Evolutionary conservation across 192 early-diverging fungal species (phyloP).

Genomic region (Lobosporangium transversale): DNA sequence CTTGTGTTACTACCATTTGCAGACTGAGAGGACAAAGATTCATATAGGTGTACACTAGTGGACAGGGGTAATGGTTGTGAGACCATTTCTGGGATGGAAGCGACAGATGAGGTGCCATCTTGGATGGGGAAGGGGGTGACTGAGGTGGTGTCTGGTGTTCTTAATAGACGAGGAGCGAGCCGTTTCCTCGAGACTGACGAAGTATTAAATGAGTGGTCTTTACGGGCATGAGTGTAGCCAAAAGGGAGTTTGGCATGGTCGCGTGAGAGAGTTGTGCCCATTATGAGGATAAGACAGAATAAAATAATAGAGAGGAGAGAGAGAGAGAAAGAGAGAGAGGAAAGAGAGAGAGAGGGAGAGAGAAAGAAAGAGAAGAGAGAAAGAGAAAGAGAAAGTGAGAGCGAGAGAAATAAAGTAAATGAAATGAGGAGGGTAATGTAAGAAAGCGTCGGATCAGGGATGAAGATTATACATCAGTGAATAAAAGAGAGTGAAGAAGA

Average conservation of each 20-base stretch:
- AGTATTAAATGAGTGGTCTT: slow-evolving; percentile 40
- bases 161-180: slow-evolving; percentile 31
- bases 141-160: slow-evolving; percentile 39
- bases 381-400: neutral
- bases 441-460: neutral
- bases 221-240: slow-evolving; percentile 55
- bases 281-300: slow-evolving; percentile 4
- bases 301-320: neutral
- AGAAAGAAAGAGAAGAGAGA: neutral
- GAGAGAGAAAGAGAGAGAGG: slow-evolving; percentile 7
- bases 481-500: slow-evolving; percentile 5
- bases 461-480: neutral
- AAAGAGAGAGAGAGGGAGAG: neutral
- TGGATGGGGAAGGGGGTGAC: slow-evolving; percentile 44
- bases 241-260: slow-evolving; percentile 64
- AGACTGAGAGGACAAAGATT: neutral
- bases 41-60: neutral
- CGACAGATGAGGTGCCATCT: slow-evolving; percentile 5
- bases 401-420: neutral
- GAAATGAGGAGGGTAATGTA: neutral
- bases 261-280: slow-evolving; percentile 59
- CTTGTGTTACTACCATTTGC: neutral
- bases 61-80: neutral
- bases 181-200: slow-evolving; percentile 33
- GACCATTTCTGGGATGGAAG: slow-evolving; percentile 17